Evolutionary conservation across 768 basidiomycete species (phyloP).

Genomic region (Lactarius evosmus): DNA sequence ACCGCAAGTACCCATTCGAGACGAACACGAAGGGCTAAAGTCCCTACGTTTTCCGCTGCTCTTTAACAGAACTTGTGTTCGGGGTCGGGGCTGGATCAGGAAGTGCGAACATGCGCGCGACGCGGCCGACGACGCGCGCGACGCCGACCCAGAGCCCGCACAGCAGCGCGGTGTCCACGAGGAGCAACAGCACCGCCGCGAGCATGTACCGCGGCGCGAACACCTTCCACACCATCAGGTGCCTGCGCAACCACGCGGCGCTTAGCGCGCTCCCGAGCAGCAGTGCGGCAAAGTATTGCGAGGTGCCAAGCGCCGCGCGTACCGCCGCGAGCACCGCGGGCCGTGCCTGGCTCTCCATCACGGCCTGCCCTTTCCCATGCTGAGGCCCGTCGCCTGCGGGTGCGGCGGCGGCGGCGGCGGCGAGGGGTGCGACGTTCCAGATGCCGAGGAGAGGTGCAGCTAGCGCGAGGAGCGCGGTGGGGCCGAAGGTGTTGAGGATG

Average conservation of each 20-base stretch:
- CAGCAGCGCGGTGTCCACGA: constrained; percentile 67
- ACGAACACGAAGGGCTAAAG: not conserved
- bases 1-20: too few relatives aligned
- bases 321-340: not conserved
- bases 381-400: not conserved
- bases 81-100: not conserved
- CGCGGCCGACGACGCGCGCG: constrained; percentile 38
- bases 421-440: constrained; percentile 79
- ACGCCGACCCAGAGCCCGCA: constrained; percentile 61
- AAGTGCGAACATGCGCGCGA: constrained; percentile 30
- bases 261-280: constrained; percentile 67
- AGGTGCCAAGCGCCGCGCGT: constrained; percentile 40
- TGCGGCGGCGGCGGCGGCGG: constrained; percentile 4
- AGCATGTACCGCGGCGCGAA: constrained; percentile 95
- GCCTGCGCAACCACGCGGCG: constrained; percentile 73
- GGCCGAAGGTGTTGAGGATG: constrained; percentile 72
- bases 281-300: constrained; percentile 64
- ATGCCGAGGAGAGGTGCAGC: constrained; percentile 68
- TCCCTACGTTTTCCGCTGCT: not conserved
- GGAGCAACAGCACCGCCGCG: constrained; percentile 60
- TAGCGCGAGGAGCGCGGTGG: constrained; percentile 61
- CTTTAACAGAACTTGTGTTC: not conserved
- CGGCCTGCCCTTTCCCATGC: not conserved
- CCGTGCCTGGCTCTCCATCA: constrained; percentile 29
- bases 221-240: constrained; percentile 99